phyloP scores from a whole-genome alignment of 2,329 filamentous ascomycete species.

The Penicillium sp. region DNA sequence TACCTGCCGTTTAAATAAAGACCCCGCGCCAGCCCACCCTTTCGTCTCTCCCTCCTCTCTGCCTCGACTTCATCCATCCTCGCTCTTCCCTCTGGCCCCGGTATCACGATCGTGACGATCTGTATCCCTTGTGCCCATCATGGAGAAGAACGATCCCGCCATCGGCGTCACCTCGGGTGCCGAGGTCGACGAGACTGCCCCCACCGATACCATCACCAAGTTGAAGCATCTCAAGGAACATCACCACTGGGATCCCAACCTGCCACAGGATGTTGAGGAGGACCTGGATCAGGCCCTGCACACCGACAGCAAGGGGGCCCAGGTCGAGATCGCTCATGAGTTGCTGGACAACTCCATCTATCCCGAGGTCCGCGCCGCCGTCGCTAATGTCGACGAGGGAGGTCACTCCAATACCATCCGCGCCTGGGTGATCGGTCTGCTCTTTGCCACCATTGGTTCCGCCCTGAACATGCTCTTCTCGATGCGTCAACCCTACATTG shows the following conservation, averaged over 20 bases:
- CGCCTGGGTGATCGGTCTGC: constrained; percentile 57
- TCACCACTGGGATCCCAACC: constrained; percentile 60
- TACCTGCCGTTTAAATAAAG: neutral
- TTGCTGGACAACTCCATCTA: constrained; percentile 63
- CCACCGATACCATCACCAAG: constrained; percentile 22
- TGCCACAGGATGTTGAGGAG: constrained; percentile 57
- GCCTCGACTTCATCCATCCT: constrained; percentile 1
- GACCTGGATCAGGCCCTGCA: constrained; percentile 55
- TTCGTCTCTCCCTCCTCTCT: neutral
- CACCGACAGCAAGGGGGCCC: constrained; percentile 51
- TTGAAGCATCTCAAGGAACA: constrained; percentile 55
- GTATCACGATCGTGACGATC: neutral
- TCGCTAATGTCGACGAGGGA: constrained; percentile 60
- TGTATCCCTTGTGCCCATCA: constrained; percentile 1
- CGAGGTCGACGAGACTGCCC: constrained; percentile 17
- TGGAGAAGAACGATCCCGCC: constrained; percentile 18
- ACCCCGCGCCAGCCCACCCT: neutral
- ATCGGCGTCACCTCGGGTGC: constrained; percentile 17
- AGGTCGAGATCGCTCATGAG: constrained; percentile 53
- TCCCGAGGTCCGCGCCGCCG: constrained; percentile 60
- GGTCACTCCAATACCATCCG: constrained; percentile 60
- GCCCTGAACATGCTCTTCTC: constrained; percentile 56
- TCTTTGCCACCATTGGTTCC: constrained; percentile 58
- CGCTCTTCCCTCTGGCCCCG: neutral
- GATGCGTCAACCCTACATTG: constrained; percentile 52